phyloP scores from a whole-genome alignment of 2,329 filamentous ascomycete genomes.

The Venturia carpophila region DNA sequence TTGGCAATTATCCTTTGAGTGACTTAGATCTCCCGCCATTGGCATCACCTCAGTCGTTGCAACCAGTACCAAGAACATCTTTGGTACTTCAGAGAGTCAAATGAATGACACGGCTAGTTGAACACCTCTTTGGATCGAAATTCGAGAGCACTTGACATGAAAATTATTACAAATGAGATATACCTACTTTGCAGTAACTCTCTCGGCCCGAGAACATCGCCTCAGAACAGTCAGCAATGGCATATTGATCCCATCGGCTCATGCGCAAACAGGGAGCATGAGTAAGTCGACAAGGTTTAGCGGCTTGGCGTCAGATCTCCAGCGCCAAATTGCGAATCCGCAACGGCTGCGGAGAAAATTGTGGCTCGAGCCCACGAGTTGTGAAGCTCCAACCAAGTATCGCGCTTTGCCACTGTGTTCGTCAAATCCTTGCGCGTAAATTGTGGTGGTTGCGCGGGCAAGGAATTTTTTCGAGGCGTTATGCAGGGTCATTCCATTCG shows the following conservation, averaged over 20 bases:
- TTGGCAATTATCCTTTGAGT: background rate
- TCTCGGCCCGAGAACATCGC: background rate
- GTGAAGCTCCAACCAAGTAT: background rate
- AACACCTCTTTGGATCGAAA: background rate
- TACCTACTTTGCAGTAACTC: background rate
- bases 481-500: background rate
- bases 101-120: background rate
- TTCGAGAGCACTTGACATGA: background rate
- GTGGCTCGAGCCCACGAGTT: slow-evolving; percentile 13
- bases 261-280: background rate
- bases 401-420: background rate
- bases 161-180: background rate
- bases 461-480: background rate
- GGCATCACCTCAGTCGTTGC: background rate
- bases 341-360: slow-evolving; percentile 12
- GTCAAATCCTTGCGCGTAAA: background rate
- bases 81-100: no score
- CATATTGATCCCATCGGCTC: background rate
- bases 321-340: slow-evolving; percentile 11
- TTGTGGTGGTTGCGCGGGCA: background rate
- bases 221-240: background rate
- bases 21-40: background rate
- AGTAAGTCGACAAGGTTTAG: slow-evolving; percentile 1
- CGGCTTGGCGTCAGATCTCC: slow-evolving; percentile 9
- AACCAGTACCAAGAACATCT: background rate